Evolutionary conservation across 306 rosid species (phyloP).

Genomic region (Cajanus cajan): DNA sequence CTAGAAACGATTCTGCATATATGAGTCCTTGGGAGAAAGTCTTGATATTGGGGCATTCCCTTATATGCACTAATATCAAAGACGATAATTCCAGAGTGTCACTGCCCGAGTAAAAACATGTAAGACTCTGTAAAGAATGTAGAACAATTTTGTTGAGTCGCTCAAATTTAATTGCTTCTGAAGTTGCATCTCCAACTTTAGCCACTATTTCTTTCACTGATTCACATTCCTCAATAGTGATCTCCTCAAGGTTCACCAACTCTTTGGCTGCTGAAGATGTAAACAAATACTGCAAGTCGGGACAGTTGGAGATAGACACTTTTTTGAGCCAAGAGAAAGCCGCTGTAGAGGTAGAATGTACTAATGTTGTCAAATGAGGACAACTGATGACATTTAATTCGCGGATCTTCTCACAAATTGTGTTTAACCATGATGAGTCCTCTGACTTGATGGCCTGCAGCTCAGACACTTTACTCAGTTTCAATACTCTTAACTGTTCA

Average conservation of each 20-base stretch:
- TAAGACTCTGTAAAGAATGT: neutral
- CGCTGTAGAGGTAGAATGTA: neutral
- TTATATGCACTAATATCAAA: neutral
- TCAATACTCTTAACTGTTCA: neutral
- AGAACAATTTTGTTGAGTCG: neutral
- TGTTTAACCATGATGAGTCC: neutral
- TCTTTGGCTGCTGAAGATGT: neutral
- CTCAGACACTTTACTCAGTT: neutral
- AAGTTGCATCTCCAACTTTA: neutral
- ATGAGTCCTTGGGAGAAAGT: neutral
- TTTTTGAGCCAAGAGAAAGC: slow-evolving; percentile 5
- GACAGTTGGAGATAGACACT: neutral
- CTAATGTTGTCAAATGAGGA: neutral
- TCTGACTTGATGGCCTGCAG: neutral
- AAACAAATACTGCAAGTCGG: slow-evolving; percentile 8
- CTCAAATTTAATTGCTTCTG: neutral
- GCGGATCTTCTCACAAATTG: neutral
- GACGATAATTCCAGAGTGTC: slow-evolving; percentile 5
- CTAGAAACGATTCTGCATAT: neutral
- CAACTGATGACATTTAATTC: accelerated
- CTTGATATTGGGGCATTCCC: neutral
- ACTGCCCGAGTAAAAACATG: slow-evolving; percentile 8
- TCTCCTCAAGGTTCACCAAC: neutral
- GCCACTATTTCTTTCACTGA: slow-evolving; percentile 10
- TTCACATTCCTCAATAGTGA: neutral